Conservation (phyloP, 768 basidiomycete genomes). For the Ephemerocybe angulata region DNA sequence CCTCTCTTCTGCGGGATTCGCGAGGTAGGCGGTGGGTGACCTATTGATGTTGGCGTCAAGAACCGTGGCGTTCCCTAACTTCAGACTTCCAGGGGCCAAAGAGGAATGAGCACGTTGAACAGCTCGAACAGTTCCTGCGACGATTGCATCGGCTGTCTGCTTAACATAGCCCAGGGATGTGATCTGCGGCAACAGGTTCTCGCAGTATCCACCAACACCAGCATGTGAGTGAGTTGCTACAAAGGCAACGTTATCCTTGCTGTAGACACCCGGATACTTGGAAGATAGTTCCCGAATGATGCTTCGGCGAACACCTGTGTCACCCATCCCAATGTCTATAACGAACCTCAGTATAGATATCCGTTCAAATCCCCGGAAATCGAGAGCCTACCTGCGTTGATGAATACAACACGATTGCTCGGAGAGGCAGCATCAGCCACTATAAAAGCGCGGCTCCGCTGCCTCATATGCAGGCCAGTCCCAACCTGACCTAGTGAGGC, state of each 20-base stretch:
- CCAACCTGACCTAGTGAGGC: constrained; percentile 62
- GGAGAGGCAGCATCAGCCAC: constrained; percentile 57
- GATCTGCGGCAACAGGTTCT: constrained; percentile 74
- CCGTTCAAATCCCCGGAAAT: neutral
- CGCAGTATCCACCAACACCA: constrained; percentile 76
- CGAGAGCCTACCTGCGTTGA: constrained; percentile 58
- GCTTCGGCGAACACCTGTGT: constrained; percentile 67
- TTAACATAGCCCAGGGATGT: constrained; percentile 72
- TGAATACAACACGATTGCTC: constrained; percentile 63
- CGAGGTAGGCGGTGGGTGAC: constrained; percentile 71
- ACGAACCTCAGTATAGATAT: neutral
- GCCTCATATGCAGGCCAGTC: constrained; percentile 75
- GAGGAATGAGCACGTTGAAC: constrained; percentile 64
- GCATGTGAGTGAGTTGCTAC: constrained; percentile 74
- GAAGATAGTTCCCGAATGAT: constrained; percentile 56
- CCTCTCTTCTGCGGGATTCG: constrained; percentile 69
- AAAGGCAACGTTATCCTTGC: constrained; percentile 68
- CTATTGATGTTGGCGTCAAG: constrained; percentile 70
- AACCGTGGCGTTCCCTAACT: constrained; percentile 66
- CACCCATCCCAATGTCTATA: constrained; percentile 78
- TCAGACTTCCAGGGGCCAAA: constrained; percentile 56
- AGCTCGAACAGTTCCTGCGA: constrained; percentile 64
- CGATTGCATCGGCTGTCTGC: constrained; percentile 68
- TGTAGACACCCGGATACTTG: constrained; percentile 62
- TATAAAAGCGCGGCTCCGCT: constrained; percentile 74